phyloP scores from a whole-genome alignment of 257 asterid genomes.

The Galeopsis tetrahit region DNA sequence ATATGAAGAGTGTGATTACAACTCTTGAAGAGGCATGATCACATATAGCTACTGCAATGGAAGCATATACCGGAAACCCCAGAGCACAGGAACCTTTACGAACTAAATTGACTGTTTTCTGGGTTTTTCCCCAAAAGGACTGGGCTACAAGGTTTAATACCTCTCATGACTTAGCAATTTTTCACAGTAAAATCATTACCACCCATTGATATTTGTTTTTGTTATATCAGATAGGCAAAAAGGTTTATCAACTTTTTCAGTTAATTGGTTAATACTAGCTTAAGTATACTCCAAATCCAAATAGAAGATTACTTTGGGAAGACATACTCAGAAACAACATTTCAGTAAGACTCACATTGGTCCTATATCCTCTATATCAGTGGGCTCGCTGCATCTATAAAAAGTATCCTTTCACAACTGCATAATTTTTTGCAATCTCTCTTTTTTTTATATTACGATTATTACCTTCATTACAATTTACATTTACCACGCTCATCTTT shows the following conservation, averaged over 20 bases:
- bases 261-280: not conserved
- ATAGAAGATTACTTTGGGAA: not conserved
- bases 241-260: not conserved
- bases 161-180: not conserved
- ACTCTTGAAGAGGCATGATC: slow-evolving; percentile 11
- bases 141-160: not conserved
- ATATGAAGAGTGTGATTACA: not conserved
- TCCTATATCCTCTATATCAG: not conserved
- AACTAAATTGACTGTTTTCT: not conserved
- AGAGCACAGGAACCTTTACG: not conserved
- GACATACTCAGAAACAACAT: not conserved
- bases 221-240: not conserved
- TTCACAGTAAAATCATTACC: not conserved
- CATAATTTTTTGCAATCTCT: not conserved
- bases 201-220: not conserved
- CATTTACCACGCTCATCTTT: not conserved
- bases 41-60: not conserved
- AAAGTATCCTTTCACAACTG: not conserved
- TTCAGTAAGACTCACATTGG: not conserved
- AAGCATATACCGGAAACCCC: not conserved
- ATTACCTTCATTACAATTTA: not conserved
- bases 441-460: not conserved
- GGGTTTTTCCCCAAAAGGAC: not conserved
- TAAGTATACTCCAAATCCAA: not conserved
- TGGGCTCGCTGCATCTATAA: not conserved